phyloP scores from a whole-genome alignment of 1,139 yeast species.

The Yamadazyma blattariae region DNA sequence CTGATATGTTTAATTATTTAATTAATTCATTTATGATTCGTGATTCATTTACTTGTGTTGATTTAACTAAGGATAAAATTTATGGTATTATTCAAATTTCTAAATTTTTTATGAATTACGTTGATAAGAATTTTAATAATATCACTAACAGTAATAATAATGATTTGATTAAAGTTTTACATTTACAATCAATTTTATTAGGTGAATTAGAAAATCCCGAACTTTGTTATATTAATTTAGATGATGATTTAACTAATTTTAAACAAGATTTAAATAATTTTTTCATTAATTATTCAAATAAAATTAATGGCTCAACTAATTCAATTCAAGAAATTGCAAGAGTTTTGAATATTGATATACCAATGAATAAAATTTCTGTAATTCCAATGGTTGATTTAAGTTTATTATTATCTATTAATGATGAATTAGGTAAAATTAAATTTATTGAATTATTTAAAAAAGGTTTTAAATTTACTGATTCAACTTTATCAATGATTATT shows the following conservation, averaged over 20 bases:
- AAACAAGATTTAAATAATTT: constrained; percentile 19
- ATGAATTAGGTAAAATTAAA: constrained; percentile 23
- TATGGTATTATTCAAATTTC: constrained; percentile 32
- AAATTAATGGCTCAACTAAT: constrained; percentile 13
- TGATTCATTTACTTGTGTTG: constrained; percentile 25
- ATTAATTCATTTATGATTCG: constrained; percentile 31
- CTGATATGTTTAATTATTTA: constrained; percentile 6
- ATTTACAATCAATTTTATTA: constrained; percentile 39
- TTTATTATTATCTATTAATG: constrained; percentile 28
- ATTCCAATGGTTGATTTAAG: constrained; percentile 24
- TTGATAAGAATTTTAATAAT: constrained; percentile 9
- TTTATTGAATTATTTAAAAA: constrained; percentile 27
- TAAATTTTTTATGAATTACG: constrained; percentile 20
- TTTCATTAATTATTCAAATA: constrained; percentile 11
- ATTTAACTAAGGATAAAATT: constrained; percentile 32
- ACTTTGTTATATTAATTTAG: constrained; percentile 41
- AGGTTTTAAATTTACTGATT: constrained; percentile 28
- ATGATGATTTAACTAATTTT: constrained; percentile 30
- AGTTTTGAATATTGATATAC: constrained; percentile 6
- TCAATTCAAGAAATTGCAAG: constrained; percentile 21
- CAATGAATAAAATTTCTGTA: not conserved
- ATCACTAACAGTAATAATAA: constrained; percentile 4
- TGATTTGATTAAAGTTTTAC: constrained; percentile 21
- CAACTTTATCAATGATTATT: constrained; percentile 35
- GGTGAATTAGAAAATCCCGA: constrained; percentile 53